phyloP scores from a whole-genome alignment of 2,329 filamentous ascomycete species.

The Cladosporium sp. region DNA sequence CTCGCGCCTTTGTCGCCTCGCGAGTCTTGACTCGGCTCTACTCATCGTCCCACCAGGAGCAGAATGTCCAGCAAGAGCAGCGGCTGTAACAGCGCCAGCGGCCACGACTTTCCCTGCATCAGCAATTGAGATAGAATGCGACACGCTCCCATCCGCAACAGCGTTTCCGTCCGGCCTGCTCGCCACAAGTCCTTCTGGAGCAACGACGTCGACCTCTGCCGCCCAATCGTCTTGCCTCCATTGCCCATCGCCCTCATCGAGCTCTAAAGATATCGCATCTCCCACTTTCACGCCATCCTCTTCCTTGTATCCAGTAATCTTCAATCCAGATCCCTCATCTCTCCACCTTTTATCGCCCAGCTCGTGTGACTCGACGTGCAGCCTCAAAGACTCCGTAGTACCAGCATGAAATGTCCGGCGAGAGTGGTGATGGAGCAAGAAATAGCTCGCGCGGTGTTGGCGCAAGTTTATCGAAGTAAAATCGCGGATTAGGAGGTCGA shows the following conservation, averaged over 20 bases:
- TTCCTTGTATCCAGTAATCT: background rate
- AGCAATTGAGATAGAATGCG: background rate
- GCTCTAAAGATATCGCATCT: background rate
- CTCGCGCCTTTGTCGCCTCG: constrained; percentile 17
- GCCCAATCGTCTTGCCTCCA: constrained; percentile 14
- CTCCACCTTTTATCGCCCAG: constrained; percentile 9
- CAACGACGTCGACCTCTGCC: constrained; percentile 15
- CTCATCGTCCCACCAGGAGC: background rate
- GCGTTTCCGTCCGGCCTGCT: background rate
- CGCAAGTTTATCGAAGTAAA: constrained; percentile 17
- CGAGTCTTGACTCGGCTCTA: constrained; percentile 4
- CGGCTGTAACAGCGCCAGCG: background rate
- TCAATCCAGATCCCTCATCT: constrained; percentile 10
- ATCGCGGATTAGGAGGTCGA: constrained; percentile 17
- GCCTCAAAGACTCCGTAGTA: background rate
- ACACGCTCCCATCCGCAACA: constrained; percentile 6
- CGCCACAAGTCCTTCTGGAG: background rate
- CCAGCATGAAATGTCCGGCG: background rate
- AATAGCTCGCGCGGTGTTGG: constrained; percentile 18
- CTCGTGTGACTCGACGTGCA: background rate
- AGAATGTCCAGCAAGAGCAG: background rate
- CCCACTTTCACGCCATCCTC: background rate
- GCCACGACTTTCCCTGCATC: background rate
- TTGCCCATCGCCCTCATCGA: constrained; percentile 10
- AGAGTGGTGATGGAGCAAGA: constrained; percentile 7